These are phyloP conservation scores for Diplosphaera chodatii DNA, from an alignment of 139 green algal species.

Conservation along the genomic window DNA sequence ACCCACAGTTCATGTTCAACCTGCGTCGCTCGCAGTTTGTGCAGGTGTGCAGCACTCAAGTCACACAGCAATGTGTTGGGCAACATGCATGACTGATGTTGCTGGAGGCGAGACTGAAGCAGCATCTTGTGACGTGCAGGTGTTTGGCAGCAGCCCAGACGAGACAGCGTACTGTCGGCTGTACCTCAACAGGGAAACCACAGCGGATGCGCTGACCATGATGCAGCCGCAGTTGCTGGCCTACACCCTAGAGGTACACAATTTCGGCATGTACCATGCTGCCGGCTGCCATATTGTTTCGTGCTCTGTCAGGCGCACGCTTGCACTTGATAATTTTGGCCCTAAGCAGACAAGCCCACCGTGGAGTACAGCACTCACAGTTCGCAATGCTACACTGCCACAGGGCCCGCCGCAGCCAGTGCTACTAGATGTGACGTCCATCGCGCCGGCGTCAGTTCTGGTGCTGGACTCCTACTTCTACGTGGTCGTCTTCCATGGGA, in stretches of 20 bases:
- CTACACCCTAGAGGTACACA: constrained; percentile 65
- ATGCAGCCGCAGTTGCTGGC: constrained; percentile 87
- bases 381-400: no score
- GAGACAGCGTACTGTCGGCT: constrained; percentile 94
- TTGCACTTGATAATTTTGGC: no score
- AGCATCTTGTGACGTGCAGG: no score
- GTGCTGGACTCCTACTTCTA: constrained; percentile 98
- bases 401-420: constrained; percentile 65
- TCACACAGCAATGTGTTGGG: no score
- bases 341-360: no score
- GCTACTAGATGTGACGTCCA: constrained; percentile 93
- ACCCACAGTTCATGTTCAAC: constrained; percentile 99
- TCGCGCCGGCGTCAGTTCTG: constrained; percentile 77
- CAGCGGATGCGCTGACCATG: constrained; percentile 84
- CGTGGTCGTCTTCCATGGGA: constrained; percentile 89
- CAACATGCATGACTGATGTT: no score
- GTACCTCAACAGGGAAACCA: constrained; percentile 73
- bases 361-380: no score
- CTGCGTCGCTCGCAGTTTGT: constrained; percentile 90
- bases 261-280: no score
- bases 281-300: no score
- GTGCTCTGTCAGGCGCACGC: no score
- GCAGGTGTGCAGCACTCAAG: no score
- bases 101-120: no score
- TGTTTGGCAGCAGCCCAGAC: constrained; percentile 94